A percentile compares a stretch with the other conserved stretches of the same genome.
phyloP scores from a whole-genome alignment of 192 early-diverging fungal species.

The Physocladia obscura region DNA sequence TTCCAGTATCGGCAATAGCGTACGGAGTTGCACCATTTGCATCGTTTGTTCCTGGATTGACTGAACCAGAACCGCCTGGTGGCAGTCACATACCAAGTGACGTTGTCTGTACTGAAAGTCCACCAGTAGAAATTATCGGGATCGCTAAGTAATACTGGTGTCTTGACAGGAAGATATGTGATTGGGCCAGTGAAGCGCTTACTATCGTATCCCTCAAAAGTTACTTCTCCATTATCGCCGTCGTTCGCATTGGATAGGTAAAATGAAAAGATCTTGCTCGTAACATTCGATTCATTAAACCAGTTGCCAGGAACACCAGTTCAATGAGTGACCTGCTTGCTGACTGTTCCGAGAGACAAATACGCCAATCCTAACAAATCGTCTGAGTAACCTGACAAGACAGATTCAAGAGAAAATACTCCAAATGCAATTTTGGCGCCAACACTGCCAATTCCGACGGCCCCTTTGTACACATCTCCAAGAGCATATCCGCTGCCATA shows the following conservation, averaged over 20 bases:
- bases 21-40: background rate
- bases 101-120: background rate
- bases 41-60: background rate
- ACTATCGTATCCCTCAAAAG: constrained; percentile 52
- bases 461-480: constrained; percentile 14
- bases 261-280: constrained; percentile 45
- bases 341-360: constrained; percentile 22
- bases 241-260: constrained; percentile 43
- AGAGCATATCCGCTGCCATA: constrained; percentile 24
- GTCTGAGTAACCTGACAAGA: constrained; percentile 17
- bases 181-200: constrained; percentile 47
- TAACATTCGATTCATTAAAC: constrained; percentile 31
- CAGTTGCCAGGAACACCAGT: constrained; percentile 26
- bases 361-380: constrained; percentile 36
- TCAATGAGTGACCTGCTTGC: background rate
- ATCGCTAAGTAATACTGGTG: no score
- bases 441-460: constrained; percentile 22
- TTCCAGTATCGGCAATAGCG: constrained; percentile 19
- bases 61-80: background rate
- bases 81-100: background rate
- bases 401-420: background rate
- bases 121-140: background rate
- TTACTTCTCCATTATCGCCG: constrained; percentile 47
- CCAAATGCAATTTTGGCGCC: constrained; percentile 21
- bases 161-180: constrained; percentile 28